Evolutionary conservation across 2,329 filamentous ascomycete species (phyloP).

Genomic region (Helminthosporium solani): DNA sequence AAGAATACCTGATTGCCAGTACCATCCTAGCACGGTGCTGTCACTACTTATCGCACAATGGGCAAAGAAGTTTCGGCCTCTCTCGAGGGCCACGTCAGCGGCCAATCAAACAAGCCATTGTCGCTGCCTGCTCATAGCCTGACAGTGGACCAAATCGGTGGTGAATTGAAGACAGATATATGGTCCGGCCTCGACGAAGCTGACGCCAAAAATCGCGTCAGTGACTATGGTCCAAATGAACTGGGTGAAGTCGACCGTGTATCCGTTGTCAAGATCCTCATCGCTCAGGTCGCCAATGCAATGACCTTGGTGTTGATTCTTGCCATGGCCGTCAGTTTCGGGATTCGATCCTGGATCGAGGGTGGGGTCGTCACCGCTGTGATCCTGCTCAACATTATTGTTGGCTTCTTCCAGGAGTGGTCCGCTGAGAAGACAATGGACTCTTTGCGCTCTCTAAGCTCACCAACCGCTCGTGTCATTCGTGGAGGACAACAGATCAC

Average conservation of each 20-base stretch:
- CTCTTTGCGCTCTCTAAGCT: constrained; percentile 48
- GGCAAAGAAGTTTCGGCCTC: constrained; percentile 36
- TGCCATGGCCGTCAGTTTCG: constrained; percentile 51
- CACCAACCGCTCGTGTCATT: constrained; percentile 49
- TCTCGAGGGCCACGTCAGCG: constrained; percentile 44
- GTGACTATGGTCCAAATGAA: constrained; percentile 67
- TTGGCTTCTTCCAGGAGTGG: constrained; percentile 50
- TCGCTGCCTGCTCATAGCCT: constrained; percentile 64
- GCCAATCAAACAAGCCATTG: constrained; percentile 55
- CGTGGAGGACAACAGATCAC: constrained; percentile 55
- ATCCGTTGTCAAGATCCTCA: constrained; percentile 68
- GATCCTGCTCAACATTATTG: constrained; percentile 47
- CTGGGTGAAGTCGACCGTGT: constrained; percentile 68
- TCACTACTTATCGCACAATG: constrained; percentile 6
- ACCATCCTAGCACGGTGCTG: too few relatives aligned
- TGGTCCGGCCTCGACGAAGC: constrained; percentile 57
- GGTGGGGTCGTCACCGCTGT: constrained; percentile 49
- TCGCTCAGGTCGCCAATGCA: constrained; percentile 73
- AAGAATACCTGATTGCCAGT: not conserved
- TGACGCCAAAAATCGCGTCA: constrained; percentile 60
- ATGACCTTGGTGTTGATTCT: constrained; percentile 63
- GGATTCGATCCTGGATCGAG: constrained; percentile 50
- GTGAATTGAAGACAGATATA: constrained; percentile 54
- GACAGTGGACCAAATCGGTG: constrained; percentile 56
- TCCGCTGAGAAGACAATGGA: constrained; percentile 53